Base-by-base conservation (phyloP, 768 basidiomycete genomes). In the Hygrophoropsis aurantiaca region DNA sequence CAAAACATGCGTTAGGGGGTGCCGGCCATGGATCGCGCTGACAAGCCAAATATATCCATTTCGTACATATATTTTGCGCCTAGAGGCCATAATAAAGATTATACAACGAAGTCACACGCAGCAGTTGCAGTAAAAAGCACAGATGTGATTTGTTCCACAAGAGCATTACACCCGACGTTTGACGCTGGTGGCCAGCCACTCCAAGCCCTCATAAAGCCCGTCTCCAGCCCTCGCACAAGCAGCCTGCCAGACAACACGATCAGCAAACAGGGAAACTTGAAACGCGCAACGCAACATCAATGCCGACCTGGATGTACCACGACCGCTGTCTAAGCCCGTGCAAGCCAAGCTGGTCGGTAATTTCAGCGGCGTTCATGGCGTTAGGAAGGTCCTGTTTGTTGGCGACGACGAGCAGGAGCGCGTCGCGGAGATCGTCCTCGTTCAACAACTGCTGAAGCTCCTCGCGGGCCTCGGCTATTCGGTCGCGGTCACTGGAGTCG, bases 341-440 rank as follows among this genome's bases (percentile, higher is more conserved):
- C 8, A 32, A 25, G n/a, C 25, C 27, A 6, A 30, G 13, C 27
- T 13, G 6, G 27, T 30, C 27, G 6, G 27, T 30, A 13, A 87
- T 71, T 44, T 80, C 74, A 48, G 74, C 70, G 3, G 78, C 60
- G 25, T 74, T 66, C 59, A 79, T 68, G 26, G 74, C 70, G 49
- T 75, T 73, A 11, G 81, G 75, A 32, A 75, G 49, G 63, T 87
- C 83, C 56, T 79, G 75, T 64, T 85, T 85, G 63, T 81, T 84
- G 48, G 80, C 82, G 21, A 85, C 71, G 34, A 34, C 5, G 41
- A 19, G 26, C 24, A 24, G 45, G 10, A 32, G 38, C 18, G 25
- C 35, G 34, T 21, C n/a, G 6, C 23, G 37, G 19, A 42, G 35
- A 10, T 71, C 71, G 47, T 70, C 68, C 51, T 70, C 66, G 55